Conservation (phyloP, 2,329 filamentous ascomycete genomes). For the Colletotrichum sojae region DNA sequence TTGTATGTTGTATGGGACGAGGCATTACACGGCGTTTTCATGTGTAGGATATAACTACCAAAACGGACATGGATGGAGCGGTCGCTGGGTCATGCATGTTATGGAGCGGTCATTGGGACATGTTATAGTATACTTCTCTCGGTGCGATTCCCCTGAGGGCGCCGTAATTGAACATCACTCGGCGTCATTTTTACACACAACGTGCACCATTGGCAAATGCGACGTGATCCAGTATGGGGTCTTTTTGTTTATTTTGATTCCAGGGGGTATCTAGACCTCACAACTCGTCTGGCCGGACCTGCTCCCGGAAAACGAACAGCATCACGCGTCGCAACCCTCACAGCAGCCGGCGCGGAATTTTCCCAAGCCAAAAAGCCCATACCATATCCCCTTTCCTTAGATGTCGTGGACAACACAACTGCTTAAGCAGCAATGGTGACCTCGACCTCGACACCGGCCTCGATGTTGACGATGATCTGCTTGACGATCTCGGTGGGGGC, state of each 20-base stretch:
- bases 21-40: constrained; percentile 38
- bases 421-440: constrained; percentile 89
- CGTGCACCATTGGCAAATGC: too few relatives aligned
- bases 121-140: too few relatives aligned
- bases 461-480: constrained; percentile 97
- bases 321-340: neutral
- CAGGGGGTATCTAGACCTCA: constrained; percentile 38
- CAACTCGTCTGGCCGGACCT: constrained; percentile 30
- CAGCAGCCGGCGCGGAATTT: constrained; percentile 12
- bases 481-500: constrained; percentile 98
- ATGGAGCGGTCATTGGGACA: too few relatives aligned
- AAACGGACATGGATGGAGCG: neutral
- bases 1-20: constrained; percentile 10
- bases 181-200: neutral
- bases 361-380: constrained; percentile 33
- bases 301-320: neutral
- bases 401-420: constrained; percentile 11
- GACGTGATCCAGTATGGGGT: neutral
- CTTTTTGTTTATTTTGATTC: constrained; percentile 35
- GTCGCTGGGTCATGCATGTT: too few relatives aligned
- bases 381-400: constrained; percentile 26
- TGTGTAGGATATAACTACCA: neutral
- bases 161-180: too few relatives aligned
- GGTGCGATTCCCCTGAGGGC: too few relatives aligned
- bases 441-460: constrained; percentile 93